These are phyloP conservation scores for Sporothrix brunneoviolacea DNA, from an alignment of 2,329 filamentous ascomycete species.

Conservation along the genomic window DNA sequence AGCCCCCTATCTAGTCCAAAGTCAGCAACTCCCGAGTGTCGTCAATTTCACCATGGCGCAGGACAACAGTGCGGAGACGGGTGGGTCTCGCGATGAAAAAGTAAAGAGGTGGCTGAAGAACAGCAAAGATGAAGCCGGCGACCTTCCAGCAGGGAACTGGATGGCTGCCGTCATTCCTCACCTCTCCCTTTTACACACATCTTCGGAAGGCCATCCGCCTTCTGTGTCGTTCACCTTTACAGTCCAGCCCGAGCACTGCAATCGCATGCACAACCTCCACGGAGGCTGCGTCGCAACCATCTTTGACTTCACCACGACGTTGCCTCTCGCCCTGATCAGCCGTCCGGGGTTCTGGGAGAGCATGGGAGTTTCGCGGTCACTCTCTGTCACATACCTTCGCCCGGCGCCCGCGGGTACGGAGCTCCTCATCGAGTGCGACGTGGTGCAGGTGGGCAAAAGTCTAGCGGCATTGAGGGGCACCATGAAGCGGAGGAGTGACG, in stretches of 20 bases:
- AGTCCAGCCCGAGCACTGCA: background rate
- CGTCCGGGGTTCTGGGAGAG: background rate
- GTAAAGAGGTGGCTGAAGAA: background rate
- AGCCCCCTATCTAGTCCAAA: no score
- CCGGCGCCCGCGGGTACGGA: background rate
- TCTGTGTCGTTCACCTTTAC: background rate
- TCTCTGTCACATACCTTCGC: background rate
- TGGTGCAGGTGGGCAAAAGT: background rate
- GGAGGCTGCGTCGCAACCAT: background rate
- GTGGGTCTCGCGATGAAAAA: background rate
- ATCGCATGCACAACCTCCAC: background rate
- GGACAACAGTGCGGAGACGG: background rate
- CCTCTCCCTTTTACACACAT: background rate
- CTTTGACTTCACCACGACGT: background rate
- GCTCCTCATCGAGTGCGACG: background rate
- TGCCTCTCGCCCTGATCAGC: background rate
- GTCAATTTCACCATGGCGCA: background rate
- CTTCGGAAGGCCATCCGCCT: background rate
- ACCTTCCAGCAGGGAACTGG: background rate
- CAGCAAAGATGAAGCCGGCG: background rate
- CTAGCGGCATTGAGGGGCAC: background rate
- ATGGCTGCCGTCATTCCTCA: background rate
- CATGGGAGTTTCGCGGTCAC: background rate
- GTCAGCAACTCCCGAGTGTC: background rate
- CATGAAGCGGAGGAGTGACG: background rate